Conservation (phyloP, 768 basidiomycete genomes). For the Lanmaoa pseudosensibilis region DNA sequence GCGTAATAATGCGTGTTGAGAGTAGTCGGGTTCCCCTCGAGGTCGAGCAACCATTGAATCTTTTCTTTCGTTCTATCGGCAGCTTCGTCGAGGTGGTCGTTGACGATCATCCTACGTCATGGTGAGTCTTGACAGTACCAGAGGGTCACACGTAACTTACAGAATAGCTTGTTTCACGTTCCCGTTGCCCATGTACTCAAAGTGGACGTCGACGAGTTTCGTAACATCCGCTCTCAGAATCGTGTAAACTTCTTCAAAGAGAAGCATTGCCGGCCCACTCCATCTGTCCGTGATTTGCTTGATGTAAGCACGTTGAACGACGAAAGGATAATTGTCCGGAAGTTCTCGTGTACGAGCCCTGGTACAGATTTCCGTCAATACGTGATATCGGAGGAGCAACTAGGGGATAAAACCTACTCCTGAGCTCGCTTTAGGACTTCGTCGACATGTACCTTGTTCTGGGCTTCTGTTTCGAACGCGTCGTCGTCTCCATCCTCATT, state of each 20-base stretch:
- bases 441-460: constrained; percentile 44
- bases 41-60: constrained; percentile 48
- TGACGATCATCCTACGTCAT: constrained; percentile 44
- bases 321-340: constrained; percentile 64
- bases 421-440: constrained; percentile 50
- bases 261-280: constrained; percentile 43
- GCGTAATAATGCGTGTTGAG: constrained; percentile 52
- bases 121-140: neutral
- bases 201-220: constrained; percentile 48
- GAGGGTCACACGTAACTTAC: constrained; percentile 30
- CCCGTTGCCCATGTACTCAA: constrained; percentile 53
- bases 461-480: too few species aligned
- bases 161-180: constrained; percentile 48
- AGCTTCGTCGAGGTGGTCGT: constrained; percentile 50
- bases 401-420: constrained; percentile 38
- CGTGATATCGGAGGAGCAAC: too few species aligned
- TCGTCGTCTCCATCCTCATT: constrained; percentile 39
- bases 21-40: constrained; percentile 53
- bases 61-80: constrained; percentile 39
- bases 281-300: constrained; percentile 45
- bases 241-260: constrained; percentile 43
- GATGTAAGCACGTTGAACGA: constrained; percentile 56
- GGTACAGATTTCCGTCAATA: neutral
- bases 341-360: constrained; percentile 74
- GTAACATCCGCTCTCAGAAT: constrained; percentile 42